Conservation (phyloP, 345 rosid species). For the Brassica carinata region DNA sequence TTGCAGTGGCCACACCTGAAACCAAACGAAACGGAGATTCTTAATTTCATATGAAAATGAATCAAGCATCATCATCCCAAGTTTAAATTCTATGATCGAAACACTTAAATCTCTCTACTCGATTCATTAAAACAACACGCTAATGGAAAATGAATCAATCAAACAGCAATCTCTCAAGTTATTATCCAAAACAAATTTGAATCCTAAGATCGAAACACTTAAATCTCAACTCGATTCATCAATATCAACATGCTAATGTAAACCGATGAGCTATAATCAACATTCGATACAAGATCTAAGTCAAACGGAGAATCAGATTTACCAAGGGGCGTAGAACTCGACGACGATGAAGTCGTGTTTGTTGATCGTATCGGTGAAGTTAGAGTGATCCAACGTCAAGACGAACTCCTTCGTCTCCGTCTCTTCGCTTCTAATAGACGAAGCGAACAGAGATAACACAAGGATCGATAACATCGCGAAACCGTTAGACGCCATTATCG, state of each 20-base stretch:
- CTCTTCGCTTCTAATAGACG: constrained; percentile 51
- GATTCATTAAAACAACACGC: neutral
- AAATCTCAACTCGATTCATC: neutral
- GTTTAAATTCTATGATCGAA: neutral
- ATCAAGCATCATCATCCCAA: neutral
- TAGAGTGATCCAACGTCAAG: constrained; percentile 82
- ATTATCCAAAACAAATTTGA: neutral
- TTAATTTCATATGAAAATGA: neutral
- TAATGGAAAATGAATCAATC: neutral
- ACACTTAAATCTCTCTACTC: neutral
- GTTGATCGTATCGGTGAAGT: constrained; percentile 75
- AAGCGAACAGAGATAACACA: constrained; percentile 41
- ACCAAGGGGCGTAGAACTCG: constrained; percentile 99
- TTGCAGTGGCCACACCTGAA: constrained; percentile 97
- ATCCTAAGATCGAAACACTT: neutral
- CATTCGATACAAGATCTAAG: neutral
- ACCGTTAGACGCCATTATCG: constrained; percentile 53
- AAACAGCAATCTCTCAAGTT: neutral
- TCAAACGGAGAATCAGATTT: constrained; percentile 6
- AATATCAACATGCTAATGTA: neutral
- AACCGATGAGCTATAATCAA: constrained; percentile 4
- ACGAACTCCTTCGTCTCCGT: constrained; percentile 74
- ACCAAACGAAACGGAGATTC: neutral
- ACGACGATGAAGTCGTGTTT: constrained; percentile 90
- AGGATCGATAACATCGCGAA: constrained; percentile 42